These are phyloP conservation scores for Nemania sp. DNA, from an alignment of 2,329 filamentous ascomycete genomes.

Conservation along the genomic window DNA sequence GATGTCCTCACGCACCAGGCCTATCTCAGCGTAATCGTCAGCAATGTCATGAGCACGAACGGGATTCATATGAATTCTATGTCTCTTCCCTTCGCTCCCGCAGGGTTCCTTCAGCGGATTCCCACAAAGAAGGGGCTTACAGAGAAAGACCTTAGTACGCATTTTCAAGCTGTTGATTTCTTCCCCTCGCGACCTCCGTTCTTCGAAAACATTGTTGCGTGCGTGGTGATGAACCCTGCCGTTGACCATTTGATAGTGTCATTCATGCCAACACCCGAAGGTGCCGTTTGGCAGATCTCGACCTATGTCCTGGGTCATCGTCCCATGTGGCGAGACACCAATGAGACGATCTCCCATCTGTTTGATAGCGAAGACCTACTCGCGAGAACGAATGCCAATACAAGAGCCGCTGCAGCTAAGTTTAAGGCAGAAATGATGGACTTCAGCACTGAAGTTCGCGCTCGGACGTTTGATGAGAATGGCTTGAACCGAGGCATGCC, in stretches of 20 bases:
- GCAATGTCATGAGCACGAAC: conserved; percentile 50
- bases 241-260: conserved; percentile 28
- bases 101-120: conserved; percentile 43
- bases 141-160: conserved; percentile 24
- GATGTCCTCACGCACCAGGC: conserved; percentile 46
- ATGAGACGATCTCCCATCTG: conserved; percentile 46
- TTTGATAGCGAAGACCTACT: conserved; percentile 44
- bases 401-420: conserved; percentile 38
- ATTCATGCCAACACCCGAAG: conserved; percentile 41
- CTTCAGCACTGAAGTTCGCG: conserved; percentile 43
- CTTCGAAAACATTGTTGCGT: neutral
- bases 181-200: neutral
- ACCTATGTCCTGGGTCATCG: conserved; percentile 46
- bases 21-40: conserved; percentile 42
- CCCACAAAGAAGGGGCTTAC: conserved; percentile 45
- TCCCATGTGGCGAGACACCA: conserved; percentile 41
- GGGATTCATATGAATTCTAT: conserved; percentile 40
- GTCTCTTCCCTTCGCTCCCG: conserved; percentile 47
- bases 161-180: neutral
- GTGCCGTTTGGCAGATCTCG: conserved; percentile 43
- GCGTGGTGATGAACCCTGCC: neutral
- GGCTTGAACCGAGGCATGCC: conserved; percentile 52
- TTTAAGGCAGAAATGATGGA: conserved; percentile 44
- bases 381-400: conserved; percentile 37
- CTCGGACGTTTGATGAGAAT: conserved; percentile 44